Evolutionary conservation across 768 basidiomycete species (phyloP).

Genomic region (Cystobasidium tubakii): DNA sequence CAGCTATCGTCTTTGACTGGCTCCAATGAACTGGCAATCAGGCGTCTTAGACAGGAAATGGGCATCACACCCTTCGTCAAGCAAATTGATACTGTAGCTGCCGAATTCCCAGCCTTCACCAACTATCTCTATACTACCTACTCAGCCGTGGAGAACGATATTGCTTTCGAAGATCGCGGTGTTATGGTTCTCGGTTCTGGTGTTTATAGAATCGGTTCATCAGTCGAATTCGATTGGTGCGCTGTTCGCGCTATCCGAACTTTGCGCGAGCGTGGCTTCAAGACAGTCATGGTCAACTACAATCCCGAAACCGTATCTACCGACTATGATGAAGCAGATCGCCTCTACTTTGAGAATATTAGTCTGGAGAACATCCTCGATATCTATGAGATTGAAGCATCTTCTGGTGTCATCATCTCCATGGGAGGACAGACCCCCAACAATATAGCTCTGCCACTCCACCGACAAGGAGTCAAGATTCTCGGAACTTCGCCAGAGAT

Average conservation of each 20-base stretch:
- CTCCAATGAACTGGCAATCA: constrained; percentile 88
- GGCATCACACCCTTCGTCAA: constrained; percentile 86
- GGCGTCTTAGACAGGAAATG: constrained; percentile 75
- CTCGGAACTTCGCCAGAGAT: constrained; percentile 98
- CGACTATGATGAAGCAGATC: constrained; percentile 97
- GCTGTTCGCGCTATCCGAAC: constrained; percentile 95
- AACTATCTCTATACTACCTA: constrained; percentile 99
- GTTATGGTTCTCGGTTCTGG: constrained; percentile 97
- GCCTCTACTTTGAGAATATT: constrained; percentile 98
- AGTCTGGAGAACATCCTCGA: constrained; percentile 91
- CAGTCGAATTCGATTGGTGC: constrained; percentile 99
- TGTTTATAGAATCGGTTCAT: constrained; percentile 96
- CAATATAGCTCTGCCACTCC: constrained; percentile 92
- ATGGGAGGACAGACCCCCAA: constrained; percentile 99
- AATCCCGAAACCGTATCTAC: constrained; percentile 99
- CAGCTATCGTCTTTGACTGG: constrained; percentile 75
- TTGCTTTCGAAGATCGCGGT: constrained; percentile 80
- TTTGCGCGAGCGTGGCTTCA: constrained; percentile 83
- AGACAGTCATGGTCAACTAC: constrained; percentile 99
- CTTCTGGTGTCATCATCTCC: constrained; percentile 85
- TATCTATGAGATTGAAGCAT: constrained; percentile 85
- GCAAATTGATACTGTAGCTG: constrained; percentile 98
- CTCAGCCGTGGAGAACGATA: constrained; percentile 89
- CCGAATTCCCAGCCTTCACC: constrained; percentile 96
- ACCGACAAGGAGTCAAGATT: constrained; percentile 95